phyloP scores from a whole-genome alignment of 208 protist genomes.

The Kentomonas sorsogonicus region DNA sequence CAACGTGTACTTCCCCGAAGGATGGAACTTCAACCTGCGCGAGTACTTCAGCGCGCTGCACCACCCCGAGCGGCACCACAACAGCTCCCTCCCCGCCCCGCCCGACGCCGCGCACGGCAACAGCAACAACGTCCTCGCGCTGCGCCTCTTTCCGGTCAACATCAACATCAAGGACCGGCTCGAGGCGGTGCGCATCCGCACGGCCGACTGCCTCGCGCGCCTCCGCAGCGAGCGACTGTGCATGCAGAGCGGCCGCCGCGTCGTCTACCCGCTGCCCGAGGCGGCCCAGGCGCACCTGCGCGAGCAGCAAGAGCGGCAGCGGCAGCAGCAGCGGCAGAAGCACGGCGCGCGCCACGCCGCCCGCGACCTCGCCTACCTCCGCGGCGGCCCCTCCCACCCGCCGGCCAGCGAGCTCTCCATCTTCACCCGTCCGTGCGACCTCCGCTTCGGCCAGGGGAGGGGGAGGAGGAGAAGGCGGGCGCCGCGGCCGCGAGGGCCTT shows the following conservation, averaged over 20 bases:
- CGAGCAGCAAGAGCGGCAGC: background rate
- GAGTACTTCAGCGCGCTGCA: constrained; percentile 26
- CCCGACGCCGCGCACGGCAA: constrained; percentile 22
- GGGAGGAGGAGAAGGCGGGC: background rate
- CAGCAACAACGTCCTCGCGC: constrained; percentile 59
- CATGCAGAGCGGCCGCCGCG: constrained; percentile 19
- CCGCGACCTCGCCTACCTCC: constrained; percentile 40
- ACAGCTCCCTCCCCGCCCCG: constrained; percentile 48
- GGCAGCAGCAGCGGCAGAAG: constrained; percentile 11
- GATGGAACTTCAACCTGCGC: constrained; percentile 27
- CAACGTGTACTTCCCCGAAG: background rate
- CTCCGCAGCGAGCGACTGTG: constrained; percentile 48
- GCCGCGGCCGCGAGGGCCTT: constrained; percentile 19
- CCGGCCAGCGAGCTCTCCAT: constrained; percentile 50
- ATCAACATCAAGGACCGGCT: constrained; percentile 34
- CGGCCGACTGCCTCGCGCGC: constrained; percentile 53
- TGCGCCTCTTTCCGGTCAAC: constrained; percentile 68
- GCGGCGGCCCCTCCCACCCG: constrained; percentile 53
- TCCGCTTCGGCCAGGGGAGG: background rate
- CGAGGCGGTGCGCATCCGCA: constrained; percentile 50
- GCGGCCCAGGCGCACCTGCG: background rate
- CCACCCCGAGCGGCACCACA: constrained; percentile 55
- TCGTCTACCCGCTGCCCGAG: constrained; percentile 41
- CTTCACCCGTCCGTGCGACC: constrained; percentile 53
- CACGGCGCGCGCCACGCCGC: constrained; percentile 65